Evolutionary conservation across 2,329 filamentous ascomycete genomes (phyloP).

Genomic region (Claviceps purpurea): DNA sequence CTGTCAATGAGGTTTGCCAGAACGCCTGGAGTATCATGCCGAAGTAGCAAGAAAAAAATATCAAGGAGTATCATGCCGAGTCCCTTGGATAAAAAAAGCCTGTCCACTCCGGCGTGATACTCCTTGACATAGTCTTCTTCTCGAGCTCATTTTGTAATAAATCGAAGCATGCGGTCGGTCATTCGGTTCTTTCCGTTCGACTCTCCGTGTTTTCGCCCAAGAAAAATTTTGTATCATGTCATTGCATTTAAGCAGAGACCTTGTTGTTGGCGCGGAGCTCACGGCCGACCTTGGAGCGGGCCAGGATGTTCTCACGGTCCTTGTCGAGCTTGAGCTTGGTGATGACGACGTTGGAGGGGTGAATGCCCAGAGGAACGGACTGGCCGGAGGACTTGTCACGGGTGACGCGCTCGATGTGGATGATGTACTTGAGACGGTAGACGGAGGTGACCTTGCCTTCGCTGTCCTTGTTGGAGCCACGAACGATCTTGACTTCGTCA

Average conservation of each 20-base stretch:
- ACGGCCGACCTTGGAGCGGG: constrained; percentile 69
- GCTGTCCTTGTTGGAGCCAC: constrained; percentile 90
- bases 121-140: no score
- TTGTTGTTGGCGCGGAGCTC: constrained; percentile 64
- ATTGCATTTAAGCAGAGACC: constrained; percentile 37
- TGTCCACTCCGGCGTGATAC: no score
- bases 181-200: constrained; percentile 4
- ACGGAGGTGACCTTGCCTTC: constrained; percentile 97
- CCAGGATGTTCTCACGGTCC: constrained; percentile 80
- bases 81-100: not conserved
- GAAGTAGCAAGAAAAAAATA: constrained; percentile 4
- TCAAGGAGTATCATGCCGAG: constrained; percentile 16
- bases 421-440: constrained; percentile 95
- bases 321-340: constrained; percentile 98
- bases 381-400: constrained; percentile 97
- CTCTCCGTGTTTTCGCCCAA: not conserved
- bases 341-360: constrained; percentile 94
- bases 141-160: no score
- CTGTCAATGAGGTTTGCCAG: constrained; percentile 12
- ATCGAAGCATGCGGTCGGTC: constrained; percentile 4
- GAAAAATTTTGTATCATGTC: not conserved
- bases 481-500: constrained; percentile 85
- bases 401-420: constrained; percentile 93
- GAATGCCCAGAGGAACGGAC: constrained; percentile 85
- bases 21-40: constrained; percentile 23